Conservation (phyloP, 768 basidiomycete species). For the Podaxis mareebaensis region DNA sequence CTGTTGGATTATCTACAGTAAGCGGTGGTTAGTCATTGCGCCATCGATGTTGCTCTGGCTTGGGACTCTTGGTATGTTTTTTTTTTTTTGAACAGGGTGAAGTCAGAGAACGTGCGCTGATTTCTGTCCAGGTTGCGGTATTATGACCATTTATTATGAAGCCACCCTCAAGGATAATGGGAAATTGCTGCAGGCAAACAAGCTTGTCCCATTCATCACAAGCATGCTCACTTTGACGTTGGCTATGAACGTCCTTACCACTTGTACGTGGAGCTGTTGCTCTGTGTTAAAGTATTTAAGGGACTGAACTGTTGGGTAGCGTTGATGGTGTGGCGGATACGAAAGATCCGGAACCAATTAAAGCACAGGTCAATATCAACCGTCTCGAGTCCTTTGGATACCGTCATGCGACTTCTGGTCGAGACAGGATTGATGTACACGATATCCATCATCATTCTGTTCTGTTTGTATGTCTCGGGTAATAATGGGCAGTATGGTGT, state of each 20-base stretch:
- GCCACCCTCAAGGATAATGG: slow-evolving; percentile 28
- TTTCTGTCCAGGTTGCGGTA: slow-evolving; percentile 30
- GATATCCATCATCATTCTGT: slow-evolving; percentile 33
- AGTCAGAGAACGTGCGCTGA: not conserved
- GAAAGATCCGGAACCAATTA: slow-evolving; percentile 31
- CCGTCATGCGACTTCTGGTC: slow-evolving; percentile 33
- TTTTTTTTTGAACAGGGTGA: not conserved
- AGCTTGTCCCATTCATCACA: slow-evolving; percentile 36
- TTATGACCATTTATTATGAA: slow-evolving; percentile 33
- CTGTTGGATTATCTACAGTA: slow-evolving; percentile 38
- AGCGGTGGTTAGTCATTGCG: slow-evolving; percentile 30
- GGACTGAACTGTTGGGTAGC: slow-evolving; percentile 21
- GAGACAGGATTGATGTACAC: slow-evolving; percentile 44
- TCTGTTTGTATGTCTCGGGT: slow-evolving; percentile 34
- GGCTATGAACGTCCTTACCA: slow-evolving; percentile 36
- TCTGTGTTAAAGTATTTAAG: not conserved
- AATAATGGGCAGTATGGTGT: slow-evolving; percentile 38
- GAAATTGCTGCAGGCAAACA: slow-evolving; percentile 27
- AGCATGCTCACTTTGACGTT: slow-evolving; percentile 37
- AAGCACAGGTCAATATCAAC: slow-evolving; percentile 24
- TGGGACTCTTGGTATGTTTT: slow-evolving; percentile 31
- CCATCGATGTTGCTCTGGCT: slow-evolving; percentile 35
- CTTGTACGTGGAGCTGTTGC: slow-evolving; percentile 28
- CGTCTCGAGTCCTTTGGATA: slow-evolving; percentile 26
- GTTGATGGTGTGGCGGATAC: slow-evolving; percentile 38